Evolutionary conservation across 192 early-diverging fungal species (phyloP).

Genomic region (Podila epicladia): DNA sequence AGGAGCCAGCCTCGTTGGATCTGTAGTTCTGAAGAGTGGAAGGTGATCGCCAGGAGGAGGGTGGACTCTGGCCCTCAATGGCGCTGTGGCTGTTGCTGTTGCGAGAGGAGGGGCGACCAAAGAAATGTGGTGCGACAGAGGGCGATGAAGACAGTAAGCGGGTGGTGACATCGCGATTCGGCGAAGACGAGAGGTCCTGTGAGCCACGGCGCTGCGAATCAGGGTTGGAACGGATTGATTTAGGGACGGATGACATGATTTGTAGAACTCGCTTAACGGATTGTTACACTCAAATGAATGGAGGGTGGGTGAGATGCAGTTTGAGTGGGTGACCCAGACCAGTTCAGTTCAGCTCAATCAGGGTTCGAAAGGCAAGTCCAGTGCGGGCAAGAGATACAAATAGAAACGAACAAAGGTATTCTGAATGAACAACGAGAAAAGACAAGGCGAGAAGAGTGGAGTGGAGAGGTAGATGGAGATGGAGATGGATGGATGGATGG

Average conservation of each 20-base stretch:
- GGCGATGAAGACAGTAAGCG: constrained; percentile 42
- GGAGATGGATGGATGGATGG: neutral
- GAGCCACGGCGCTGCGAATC: constrained; percentile 13
- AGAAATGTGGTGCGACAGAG: constrained; percentile 18
- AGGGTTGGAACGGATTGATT: constrained; percentile 9
- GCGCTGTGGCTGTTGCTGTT: constrained; percentile 20
- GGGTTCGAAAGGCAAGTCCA: neutral
- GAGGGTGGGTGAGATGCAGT: neutral
- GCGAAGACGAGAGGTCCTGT: constrained; percentile 34
- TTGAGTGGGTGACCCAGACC: neutral
- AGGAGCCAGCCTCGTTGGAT: constrained; percentile 4
- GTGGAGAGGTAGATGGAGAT: neutral
- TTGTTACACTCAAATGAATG: no score
- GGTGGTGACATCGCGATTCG: constrained; percentile 32
- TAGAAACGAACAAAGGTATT: neutral
- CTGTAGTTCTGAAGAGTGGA: constrained; percentile 50
- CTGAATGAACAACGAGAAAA: neutral
- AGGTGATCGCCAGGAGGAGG: constrained; percentile 46
- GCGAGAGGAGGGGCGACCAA: constrained; percentile 29
- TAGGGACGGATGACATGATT: constrained; percentile 27
- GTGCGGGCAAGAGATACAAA: neutral
- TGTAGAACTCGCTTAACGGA: neutral
- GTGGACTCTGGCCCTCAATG: constrained; percentile 17
- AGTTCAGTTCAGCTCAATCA: no score
- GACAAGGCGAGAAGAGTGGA: neutral